A percentile compares a stretch with the other conserved stretches of the same genome.
Evolutionary conservation across 495 filamentous ascomycete species (phyloP).

Genomic region (Cercophora newfieldiana): DNA sequence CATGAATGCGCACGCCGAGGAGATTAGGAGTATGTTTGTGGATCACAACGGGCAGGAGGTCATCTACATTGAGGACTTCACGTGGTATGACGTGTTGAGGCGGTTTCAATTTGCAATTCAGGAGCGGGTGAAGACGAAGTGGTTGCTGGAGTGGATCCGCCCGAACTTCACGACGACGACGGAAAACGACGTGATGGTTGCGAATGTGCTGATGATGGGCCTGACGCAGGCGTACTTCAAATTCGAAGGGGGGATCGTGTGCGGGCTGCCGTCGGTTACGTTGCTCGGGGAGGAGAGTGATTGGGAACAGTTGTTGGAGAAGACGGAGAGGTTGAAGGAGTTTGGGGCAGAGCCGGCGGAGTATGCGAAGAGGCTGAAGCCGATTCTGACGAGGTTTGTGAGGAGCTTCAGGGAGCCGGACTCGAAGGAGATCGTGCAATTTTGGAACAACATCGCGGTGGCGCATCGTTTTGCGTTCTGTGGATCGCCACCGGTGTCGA

Average conservation of each 20-base stretch:
- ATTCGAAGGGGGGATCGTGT: conserved; percentile 28
- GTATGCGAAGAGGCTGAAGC: conserved; percentile 30
- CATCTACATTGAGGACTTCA: conserved; percentile 33
- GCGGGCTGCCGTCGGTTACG: conserved; percentile 43
- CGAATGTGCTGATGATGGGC: conserved; percentile 44
- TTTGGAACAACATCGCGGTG: conserved; percentile 45
- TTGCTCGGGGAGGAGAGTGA: conserved; percentile 38
- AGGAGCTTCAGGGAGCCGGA: conserved; percentile 39
- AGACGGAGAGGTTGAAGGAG: conserved; percentile 30
- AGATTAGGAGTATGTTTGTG: conserved; percentile 46
- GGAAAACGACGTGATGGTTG: conserved; percentile 32
- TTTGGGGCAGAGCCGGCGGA: conserved; percentile 40
- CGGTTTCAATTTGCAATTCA: conserved; percentile 33
- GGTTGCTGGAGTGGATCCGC: conserved; percentile 35
- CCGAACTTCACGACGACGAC: conserved; percentile 43
- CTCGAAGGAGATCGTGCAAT: conserved; percentile 28
- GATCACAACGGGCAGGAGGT: conserved; percentile 43
- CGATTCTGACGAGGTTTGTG: conserved; percentile 41
- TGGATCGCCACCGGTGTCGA: conserved; percentile 31
- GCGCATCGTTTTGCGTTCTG: conserved; percentile 7
- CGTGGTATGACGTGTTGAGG: conserved; percentile 20
- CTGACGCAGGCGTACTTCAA: conserved; percentile 38
- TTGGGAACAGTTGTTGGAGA: conserved; percentile 35
- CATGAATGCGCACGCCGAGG: conserved; percentile 51
- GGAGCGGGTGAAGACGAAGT: conserved; percentile 25